Evolutionary conservation across 768 basidiomycete species (phyloP).

Genomic region (Phylloporus scabripes): DNA sequence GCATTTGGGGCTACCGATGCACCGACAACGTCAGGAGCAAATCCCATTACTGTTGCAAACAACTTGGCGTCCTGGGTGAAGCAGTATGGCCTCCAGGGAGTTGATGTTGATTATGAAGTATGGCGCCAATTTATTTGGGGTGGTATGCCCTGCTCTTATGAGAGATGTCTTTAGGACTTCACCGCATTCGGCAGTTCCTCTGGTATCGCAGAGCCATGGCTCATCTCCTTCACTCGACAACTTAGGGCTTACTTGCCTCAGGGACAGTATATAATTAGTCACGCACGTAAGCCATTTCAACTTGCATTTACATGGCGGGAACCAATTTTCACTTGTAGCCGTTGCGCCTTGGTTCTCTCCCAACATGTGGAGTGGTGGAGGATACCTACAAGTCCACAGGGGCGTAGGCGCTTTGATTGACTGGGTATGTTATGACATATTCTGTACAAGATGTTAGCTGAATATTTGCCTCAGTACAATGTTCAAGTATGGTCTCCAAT

Average conservation of each 20-base stretch:
- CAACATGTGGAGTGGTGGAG: conserved; percentile 34
- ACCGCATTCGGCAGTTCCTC: conserved; percentile 37
- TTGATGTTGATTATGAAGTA: conserved; percentile 51
- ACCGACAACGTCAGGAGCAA: conserved; percentile 37
- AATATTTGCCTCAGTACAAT: conserved; percentile 33
- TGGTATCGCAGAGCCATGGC: conserved; percentile 46
- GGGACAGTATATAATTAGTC: conserved; percentile 31
- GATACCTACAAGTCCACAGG: conserved; percentile 36
- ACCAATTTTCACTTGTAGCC: conserved; percentile 19
- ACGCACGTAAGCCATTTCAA: conserved; percentile 27
- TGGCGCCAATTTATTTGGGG: not conserved
- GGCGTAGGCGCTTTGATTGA: conserved; percentile 40
- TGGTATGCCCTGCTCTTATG: not conserved
- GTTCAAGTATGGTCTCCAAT: conserved; percentile 27
- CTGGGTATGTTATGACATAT: conserved; percentile 28
- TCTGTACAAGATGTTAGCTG: not conserved
- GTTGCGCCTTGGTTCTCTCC: conserved; percentile 41
- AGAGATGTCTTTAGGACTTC: conserved; percentile 44
- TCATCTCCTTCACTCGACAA: conserved; percentile 27
- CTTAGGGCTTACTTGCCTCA: conserved; percentile 30
- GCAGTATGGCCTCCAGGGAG: conserved; percentile 43
- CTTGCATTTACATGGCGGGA: too few species aligned
- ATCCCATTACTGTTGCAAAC: conserved; percentile 36
- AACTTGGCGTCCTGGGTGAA: conserved; percentile 42
- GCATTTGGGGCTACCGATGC: conserved; percentile 40